Conservation (phyloP, 805 yeast genomes). For the Kazachstania psychrophila region DNA sequence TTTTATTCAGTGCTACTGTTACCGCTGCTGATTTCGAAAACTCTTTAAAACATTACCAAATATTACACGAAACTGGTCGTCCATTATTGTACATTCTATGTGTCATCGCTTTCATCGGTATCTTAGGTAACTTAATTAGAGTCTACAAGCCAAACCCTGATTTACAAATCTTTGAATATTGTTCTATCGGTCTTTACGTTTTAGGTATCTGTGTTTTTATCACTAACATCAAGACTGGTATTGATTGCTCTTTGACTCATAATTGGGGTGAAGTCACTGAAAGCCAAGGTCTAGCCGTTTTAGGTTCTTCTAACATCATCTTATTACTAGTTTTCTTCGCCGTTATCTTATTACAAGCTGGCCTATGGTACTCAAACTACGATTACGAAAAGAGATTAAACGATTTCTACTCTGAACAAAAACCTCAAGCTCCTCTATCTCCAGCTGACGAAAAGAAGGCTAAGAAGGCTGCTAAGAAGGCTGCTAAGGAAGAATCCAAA, state of each 20-base stretch:
- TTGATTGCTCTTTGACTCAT: slow-evolving; percentile 56
- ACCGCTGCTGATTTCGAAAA: slow-evolving; percentile 45
- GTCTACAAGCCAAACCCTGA: slow-evolving; percentile 83
- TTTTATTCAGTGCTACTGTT: slow-evolving; percentile 55
- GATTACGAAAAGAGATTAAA: slow-evolving; percentile 37
- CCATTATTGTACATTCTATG: slow-evolving; percentile 37
- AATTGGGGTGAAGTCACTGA: slow-evolving; percentile 92
- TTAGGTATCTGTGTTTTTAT: slow-evolving; percentile 69
- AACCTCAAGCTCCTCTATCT: slow-evolving; percentile 7
- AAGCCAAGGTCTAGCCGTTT: slow-evolving; percentile 77
- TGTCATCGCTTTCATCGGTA: slow-evolving; percentile 59
- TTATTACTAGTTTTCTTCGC: slow-evolving; percentile 64
- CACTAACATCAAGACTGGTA: slow-evolving; percentile 78
- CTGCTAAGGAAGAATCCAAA: slow-evolving; percentile 8
- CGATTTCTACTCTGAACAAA: slow-evolving; percentile 27
- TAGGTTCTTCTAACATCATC: slow-evolving; percentile 82
- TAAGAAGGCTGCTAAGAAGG: slow-evolving; percentile 6
- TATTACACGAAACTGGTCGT: slow-evolving; percentile 58
- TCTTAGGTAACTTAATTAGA: slow-evolving; percentile 64
- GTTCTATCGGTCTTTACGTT: slow-evolving; percentile 65
- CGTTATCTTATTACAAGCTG: slow-evolving; percentile 76
- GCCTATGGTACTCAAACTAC: slow-evolving; percentile 78
- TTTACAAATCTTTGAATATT: slow-evolving; percentile 82
- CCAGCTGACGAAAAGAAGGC: slow-evolving; percentile 2
- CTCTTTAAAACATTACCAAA: slow-evolving; percentile 65